These are phyloP conservation scores for Candida arabinofermentans DNA, from an alignment of 805 yeast species.

Conservation along the genomic window DNA sequence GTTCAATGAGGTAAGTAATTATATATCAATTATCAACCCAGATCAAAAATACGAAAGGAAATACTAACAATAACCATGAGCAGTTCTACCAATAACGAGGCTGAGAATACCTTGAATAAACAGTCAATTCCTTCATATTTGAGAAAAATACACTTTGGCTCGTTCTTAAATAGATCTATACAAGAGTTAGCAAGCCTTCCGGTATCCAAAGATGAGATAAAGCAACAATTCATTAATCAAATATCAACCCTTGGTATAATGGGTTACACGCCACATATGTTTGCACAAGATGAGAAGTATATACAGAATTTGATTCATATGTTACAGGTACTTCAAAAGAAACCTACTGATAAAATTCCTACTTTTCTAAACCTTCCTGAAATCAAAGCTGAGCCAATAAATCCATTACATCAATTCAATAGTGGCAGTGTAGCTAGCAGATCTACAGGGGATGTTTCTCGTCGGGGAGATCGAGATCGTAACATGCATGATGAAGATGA, in stretches of 20 bases:
- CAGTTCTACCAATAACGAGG: not conserved
- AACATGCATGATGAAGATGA: slow-evolving; percentile 1
- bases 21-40: too few species aligned
- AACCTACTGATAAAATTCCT: slow-evolving; percentile 1
- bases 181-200: slow-evolving; percentile 9
- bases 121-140: slow-evolving; percentile 23
- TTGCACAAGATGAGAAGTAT: slow-evolving; percentile 16
- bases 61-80: not conserved
- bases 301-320: slow-evolving; percentile 11
- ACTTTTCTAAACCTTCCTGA: not conserved
- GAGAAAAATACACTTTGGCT: slow-evolving; percentile 18
- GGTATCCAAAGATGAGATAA: slow-evolving; percentile 13
- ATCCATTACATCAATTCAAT: too few species aligned
- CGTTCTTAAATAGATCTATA: slow-evolving; percentile 10
- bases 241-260: slow-evolving; percentile 18
- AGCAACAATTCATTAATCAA: slow-evolving; percentile 8
- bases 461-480: not conserved
- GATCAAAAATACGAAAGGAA: too few species aligned
- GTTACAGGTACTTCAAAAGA: slow-evolving; percentile 10
- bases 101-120: not conserved
- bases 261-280: slow-evolving; percentile 18
- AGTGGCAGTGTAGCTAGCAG: too few species aligned
- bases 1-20: too few species aligned
- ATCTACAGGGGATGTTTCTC: not conserved
- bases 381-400: not conserved